Percentiles rank a stretch among this genome's conserved stretches.
Evolutionary conservation across 2,329 filamentous ascomycete species (phyloP).

Genomic region (Pseudogymnoascus sp.): DNA sequence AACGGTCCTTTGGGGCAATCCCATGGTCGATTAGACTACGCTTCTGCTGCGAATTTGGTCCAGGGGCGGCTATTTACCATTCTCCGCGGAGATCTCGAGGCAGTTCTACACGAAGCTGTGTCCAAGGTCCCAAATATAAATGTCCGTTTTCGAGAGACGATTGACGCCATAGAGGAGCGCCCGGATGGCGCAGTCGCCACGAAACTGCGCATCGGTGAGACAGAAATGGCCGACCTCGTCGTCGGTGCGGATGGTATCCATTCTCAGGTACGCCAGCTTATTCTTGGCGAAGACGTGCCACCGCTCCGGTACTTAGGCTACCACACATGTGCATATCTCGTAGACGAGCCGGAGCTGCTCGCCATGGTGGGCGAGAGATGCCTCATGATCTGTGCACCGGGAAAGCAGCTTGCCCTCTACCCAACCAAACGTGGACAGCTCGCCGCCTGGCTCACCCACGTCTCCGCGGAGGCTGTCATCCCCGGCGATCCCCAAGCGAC

Average conservation of each 20-base stretch:
- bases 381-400: background rate
- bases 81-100: background rate
- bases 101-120: background rate
- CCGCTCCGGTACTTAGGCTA: background rate
- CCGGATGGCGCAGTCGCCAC: background rate
- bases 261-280: conserved; percentile 47
- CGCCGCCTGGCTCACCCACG: background rate
- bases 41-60: background rate
- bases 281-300: background rate
- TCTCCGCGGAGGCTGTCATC: background rate
- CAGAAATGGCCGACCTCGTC: conserved; percentile 30
- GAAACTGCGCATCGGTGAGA: conserved; percentile 11
- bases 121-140: background rate
- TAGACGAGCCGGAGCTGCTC: background rate
- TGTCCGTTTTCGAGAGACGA: background rate
- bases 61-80: background rate
- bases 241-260: conserved; percentile 51
- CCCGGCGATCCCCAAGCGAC: background rate
- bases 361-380: background rate
- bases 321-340: background rate
- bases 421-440: background rate
- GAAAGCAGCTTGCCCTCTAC: background rate
- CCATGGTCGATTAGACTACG: background rate
- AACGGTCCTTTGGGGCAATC: background rate
- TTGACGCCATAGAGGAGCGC: background rate